phyloP scores from a whole-genome alignment of 2,329 filamentous ascomycete species.

The Ciborinia camelliae region DNA sequence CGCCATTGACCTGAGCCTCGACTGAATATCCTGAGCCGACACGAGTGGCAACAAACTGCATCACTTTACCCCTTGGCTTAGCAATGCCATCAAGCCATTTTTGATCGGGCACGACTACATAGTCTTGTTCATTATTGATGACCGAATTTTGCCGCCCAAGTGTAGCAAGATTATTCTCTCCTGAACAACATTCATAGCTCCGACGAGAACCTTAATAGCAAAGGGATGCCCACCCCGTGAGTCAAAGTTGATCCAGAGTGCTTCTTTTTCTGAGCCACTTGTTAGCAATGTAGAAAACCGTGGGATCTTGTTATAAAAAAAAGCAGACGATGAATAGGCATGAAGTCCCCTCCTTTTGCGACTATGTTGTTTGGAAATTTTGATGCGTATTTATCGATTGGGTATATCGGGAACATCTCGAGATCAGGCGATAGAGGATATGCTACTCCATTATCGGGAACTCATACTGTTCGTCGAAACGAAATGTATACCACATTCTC shows the following conservation, averaged over 20 bases:
- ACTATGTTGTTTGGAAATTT: neutral
- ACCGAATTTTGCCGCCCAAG: constrained; percentile 23
- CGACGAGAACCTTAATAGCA: constrained; percentile 5
- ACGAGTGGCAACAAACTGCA: constrained; percentile 46
- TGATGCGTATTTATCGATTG: neutral
- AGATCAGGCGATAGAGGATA: neutral
- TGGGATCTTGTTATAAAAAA: neutral
- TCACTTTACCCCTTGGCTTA: constrained; percentile 36
- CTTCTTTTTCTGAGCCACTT: neutral
- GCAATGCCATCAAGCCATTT: constrained; percentile 45
- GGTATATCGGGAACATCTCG: neutral
- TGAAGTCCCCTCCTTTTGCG: neutral
- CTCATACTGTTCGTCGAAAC: neutral
- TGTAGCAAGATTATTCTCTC: neutral
- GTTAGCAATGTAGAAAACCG: neutral
- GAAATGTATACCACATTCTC: neutral
- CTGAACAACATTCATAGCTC: neutral
- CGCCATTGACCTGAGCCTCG: constrained; percentile 42
- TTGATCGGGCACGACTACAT: constrained; percentile 41
- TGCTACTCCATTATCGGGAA: neutral
- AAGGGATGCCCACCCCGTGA: neutral
- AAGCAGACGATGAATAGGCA: constrained; percentile 3
- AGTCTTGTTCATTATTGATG: neutral
- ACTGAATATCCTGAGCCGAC: constrained; percentile 42
- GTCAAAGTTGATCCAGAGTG: neutral